Evolutionary conservation across 805 yeast species (phyloP), one percentile per base, ranked within the genome.

Genomic region (Huiozyma sinensis): DNA sequence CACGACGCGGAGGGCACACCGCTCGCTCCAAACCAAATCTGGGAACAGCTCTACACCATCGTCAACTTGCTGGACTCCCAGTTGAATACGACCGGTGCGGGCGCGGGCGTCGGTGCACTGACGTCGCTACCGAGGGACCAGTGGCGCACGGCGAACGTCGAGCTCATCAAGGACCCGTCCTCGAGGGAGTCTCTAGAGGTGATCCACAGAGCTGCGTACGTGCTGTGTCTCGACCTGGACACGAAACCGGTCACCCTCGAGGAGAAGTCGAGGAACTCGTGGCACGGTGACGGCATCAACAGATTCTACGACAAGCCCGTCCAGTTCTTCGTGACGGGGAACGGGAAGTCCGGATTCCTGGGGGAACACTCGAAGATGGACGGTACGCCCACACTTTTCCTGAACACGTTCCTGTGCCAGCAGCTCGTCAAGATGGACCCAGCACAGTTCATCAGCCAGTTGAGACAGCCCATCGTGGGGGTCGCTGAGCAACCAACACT

Each of bases 331-430:
- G 78, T 90, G 44, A 70, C 83, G 47, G 80, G 77, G 49, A 88
- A 87, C 64, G 95, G 92, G 47, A 72, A 79, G 50, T 85, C 96
- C 6, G 97, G 97, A 0, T 90, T 89, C 69, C 67, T 88, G 59
- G 97, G 95, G 49, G 98, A 90, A 69, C 98, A 90, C 70, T 87
- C 97, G 24, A 83, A 78, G 70, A 90, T 90, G 97, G 98, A 90
- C 65, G 98, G 97, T 49, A 86, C 96, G 7, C 95, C 97, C 59
- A 90, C 95, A 30, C 77, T 86, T 57, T 79, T 87, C 51, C 68
- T 90, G 68, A 90, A 90, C 64, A 87, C 87, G 65, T 79, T 71
- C 57, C 71, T 90, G 35, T 71, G 79, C 50, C 71, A 71, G 43
- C 73, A 77, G 52, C 65, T 89, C 45, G 49, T 63, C 45, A 72